A percentile compares a stretch with the other conserved stretches of the same genome.
Evolutionary conservation across 2,329 filamentous ascomycete species (phyloP).

Genomic region (Venturia aucupariae): DNA sequence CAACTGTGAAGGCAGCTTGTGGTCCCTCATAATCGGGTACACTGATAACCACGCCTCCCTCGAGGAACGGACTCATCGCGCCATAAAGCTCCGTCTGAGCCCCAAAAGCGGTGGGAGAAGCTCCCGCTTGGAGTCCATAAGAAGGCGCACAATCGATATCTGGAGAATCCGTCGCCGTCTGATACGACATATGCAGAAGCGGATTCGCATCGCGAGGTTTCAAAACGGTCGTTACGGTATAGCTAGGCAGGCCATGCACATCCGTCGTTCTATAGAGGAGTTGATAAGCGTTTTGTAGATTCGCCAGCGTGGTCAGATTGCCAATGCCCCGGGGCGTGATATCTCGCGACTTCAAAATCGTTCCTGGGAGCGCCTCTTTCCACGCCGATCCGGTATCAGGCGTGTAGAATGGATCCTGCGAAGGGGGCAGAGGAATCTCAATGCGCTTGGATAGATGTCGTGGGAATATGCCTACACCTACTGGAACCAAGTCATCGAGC

Average conservation of each 20-base stretch:
- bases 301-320: background rate
- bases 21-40: conserved; percentile 23
- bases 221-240: conserved; percentile 9
- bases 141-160: conserved; percentile 17
- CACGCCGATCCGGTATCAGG: background rate
- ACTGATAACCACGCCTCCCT: conserved; percentile 20
- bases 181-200: conserved; percentile 16
- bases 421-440: background rate
- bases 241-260: background rate
- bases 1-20: conserved; percentile 20
- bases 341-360: background rate
- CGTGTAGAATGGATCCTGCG: conserved; percentile 2
- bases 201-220: background rate
- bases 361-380: background rate
- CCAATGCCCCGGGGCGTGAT: background rate
- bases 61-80: conserved; percentile 15
- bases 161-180: conserved; percentile 19
- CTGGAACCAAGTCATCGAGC: background rate
- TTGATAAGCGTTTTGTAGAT: conserved; percentile 5
- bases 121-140: conserved; percentile 13
- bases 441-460: background rate
- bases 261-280: conserved; percentile 11
- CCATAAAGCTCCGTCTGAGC: conserved; percentile 10
- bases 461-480: background rate
- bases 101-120: background rate